These are phyloP conservation scores for Hermanozyma aechmeae DNA, from an alignment of 805 yeast species.

Conservation along the genomic window DNA sequence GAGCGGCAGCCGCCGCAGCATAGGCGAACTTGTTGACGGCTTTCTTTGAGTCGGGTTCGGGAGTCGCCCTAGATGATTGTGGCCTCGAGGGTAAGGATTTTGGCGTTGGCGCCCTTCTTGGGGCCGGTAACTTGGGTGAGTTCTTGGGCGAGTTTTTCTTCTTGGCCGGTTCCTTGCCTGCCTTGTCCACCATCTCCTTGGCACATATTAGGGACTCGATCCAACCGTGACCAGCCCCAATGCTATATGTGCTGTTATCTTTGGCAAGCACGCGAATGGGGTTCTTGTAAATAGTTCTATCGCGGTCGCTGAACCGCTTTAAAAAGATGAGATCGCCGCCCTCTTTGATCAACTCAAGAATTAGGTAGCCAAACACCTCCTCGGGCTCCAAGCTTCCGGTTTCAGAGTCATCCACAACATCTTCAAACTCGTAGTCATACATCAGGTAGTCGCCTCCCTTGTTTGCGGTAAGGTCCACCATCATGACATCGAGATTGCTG, in stretches of 20 bases:
- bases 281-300: slow-evolving; percentile 14
- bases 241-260: slow-evolving; percentile 18
- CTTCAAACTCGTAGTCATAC: slow-evolving; percentile 71
- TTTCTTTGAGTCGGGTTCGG: slow-evolving; percentile 2
- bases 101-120: not conserved
- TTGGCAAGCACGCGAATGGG: slow-evolving; percentile 20
- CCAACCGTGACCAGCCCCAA: slow-evolving; percentile 52
- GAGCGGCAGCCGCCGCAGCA: slow-evolving; percentile 39
- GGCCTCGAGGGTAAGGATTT: slow-evolving; percentile 1
- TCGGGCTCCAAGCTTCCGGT: slow-evolving; percentile 7
- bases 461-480: slow-evolving; percentile 36
- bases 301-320: slow-evolving; percentile 26
- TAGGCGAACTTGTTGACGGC: slow-evolving; percentile 28
- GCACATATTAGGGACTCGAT: slow-evolving; percentile 62
- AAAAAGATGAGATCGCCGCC: slow-evolving; percentile 49
- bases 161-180: slow-evolving; percentile 1
- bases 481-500: slow-evolving; percentile 13
- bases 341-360: slow-evolving; percentile 49
- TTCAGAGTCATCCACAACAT: slow-evolving; percentile 6
- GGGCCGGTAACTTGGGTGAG: no score
- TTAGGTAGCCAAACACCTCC: slow-evolving; percentile 50
- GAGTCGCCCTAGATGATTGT: slow-evolving; percentile 1
- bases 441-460: slow-evolving; percentile 41
- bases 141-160: not conserved
- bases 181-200: slow-evolving; percentile 35